Evolutionary conservation across 345 rosid species (phyloP), one percentile per base, ranked within the genome.

Genomic region (Melastoma malabathricum): DNA sequence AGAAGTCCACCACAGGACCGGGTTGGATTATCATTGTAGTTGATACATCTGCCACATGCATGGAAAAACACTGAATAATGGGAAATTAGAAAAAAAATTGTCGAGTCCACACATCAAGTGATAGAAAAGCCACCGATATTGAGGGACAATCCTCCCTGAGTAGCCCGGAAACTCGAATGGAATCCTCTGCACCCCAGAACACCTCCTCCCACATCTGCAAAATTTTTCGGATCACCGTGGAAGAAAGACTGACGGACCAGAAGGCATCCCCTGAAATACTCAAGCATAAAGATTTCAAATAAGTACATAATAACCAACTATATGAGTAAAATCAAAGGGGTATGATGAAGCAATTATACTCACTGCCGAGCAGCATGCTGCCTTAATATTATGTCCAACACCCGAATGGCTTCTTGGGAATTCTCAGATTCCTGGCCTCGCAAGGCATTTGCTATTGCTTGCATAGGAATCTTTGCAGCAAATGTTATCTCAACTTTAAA

Each of bases 311-410:
- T 43, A 50, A 9, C 34, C 23, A 48, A 16, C 22, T 15, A 19
- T 10, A 18, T 44, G 13, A 31, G 9, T 1, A 18, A 47, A 54
- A 39, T 29, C 18, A 45, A 55, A 34, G 50, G 7, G 4, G 47
- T 10, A 52, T 39, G 44, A 50, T 16, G n/a, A 43, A 4, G 18
- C 23, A 22, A 15, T 56, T 38, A 38, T 4, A 55, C 80, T 74
- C 59, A 90, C 98, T 78, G 95, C 62, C 69, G 84, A n/a, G 96
- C 76, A n/a, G 95, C 89, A 71, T 74, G 77, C 67, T 92, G 96
- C 44, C 96, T 75, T 60, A 92, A 59, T 47, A 92, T 81, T 12
- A 82, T 71, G 62, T 92, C 95, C 60, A 92, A 56, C 9, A 87
- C 98, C 65, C 96, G 71, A 1, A 87, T 43, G 4, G 96, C 93